A percentile compares a stretch with the other conserved stretches of the same genome.
phyloP scores from a whole-genome alignment of 2,329 filamentous ascomycete species.

The Fonsecaea pedrosoi region DNA sequence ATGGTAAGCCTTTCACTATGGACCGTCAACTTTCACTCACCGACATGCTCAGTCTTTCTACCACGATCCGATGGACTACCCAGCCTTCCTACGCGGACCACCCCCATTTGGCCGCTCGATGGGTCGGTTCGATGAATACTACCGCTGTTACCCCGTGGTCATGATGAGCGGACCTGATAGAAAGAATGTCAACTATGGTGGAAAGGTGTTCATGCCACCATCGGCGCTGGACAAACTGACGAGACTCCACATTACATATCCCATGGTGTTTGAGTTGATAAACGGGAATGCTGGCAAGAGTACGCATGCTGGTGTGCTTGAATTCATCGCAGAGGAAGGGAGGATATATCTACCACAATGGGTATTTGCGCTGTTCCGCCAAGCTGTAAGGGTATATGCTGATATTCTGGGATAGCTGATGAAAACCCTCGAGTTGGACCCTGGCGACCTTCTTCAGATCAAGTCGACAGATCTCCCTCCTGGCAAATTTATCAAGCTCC shows the following conservation, averaged over 20 bases:
- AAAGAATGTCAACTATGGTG: slow-evolving; percentile 90
- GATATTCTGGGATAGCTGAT: slow-evolving; percentile 71
- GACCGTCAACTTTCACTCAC: background rate
- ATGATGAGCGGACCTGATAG: slow-evolving; percentile 93
- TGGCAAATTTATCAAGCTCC: slow-evolving; percentile 92
- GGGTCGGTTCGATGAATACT: slow-evolving; percentile 97
- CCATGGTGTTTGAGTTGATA: slow-evolving; percentile 93
- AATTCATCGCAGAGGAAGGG: slow-evolving; percentile 97
- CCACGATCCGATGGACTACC: slow-evolving; percentile 55
- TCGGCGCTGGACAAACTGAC: slow-evolving; percentile 97
- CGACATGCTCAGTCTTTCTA: slow-evolving; percentile 45
- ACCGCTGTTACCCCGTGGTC: slow-evolving; percentile 91
- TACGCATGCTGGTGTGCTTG: slow-evolving; percentile 92
- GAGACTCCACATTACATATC: slow-evolving; percentile 93
- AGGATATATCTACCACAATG: slow-evolving; percentile 95
- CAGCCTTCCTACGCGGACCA: slow-evolving; percentile 56
- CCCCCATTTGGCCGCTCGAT: slow-evolving; percentile 55
- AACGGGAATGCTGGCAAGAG: slow-evolving; percentile 81
- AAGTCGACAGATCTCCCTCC: slow-evolving; percentile 92
- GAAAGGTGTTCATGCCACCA: slow-evolving; percentile 96
- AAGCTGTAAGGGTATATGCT: slow-evolving; percentile 17
- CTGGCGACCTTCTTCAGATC: slow-evolving; percentile 92
- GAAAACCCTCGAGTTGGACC: slow-evolving; percentile 86
- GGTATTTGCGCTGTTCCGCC: slow-evolving; percentile 60
- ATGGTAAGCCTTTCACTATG: slow-evolving; percentile 21